Percentiles rank a stretch among this genome's conserved stretches.
These are phyloP conservation scores for Ploettnerulaceae sp. DNA, from an alignment of 2,329 filamentous ascomycete species.

Conservation along the genomic window DNA sequence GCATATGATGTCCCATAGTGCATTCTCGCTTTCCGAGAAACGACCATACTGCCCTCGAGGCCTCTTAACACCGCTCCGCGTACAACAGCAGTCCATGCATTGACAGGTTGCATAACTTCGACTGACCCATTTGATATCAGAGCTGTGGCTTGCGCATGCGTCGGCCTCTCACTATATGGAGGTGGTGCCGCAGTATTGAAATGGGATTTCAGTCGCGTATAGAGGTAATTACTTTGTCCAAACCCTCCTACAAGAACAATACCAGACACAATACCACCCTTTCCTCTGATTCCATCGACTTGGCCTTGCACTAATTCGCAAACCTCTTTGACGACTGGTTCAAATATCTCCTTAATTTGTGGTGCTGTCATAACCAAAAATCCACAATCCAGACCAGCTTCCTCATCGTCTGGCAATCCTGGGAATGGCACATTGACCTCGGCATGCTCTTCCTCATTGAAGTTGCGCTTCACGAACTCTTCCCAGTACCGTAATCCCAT, in stretches of 20 bases:
- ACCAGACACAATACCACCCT: conserved; percentile 61
- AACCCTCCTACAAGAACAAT: conserved; percentile 80
- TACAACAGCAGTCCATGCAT: conserved; percentile 78
- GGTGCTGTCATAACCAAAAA: conserved; percentile 68
- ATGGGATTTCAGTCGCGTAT: conserved; percentile 63
- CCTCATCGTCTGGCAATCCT: conserved; percentile 70
- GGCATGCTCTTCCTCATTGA: conserved; percentile 70
- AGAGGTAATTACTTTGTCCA: conserved; percentile 73
- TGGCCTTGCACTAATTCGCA: conserved; percentile 65
- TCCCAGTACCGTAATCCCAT: conserved; percentile 77
- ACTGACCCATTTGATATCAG: conserved; percentile 52
- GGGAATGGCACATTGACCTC: conserved; percentile 79
- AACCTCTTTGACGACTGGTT: conserved; percentile 68
- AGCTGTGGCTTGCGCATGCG: conserved; percentile 50
- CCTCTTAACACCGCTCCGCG: conserved; percentile 71
- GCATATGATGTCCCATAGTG: conserved; percentile 74
- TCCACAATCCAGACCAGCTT: conserved; percentile 67
- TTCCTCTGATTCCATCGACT: conserved; percentile 56
- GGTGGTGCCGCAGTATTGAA: conserved; percentile 52
- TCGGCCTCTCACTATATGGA: conserved; percentile 63
- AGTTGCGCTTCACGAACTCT: conserved; percentile 80
- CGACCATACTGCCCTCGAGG: conserved; percentile 73
- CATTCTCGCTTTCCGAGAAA: conserved; percentile 67
- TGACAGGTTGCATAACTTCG: conserved; percentile 76
- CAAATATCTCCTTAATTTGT: conserved; percentile 68